Evolutionary conservation across 176 grass and related monocot species (phyloP), one percentile per base, ranked within the genome.

Genomic region (Avena atlantica): DNA sequence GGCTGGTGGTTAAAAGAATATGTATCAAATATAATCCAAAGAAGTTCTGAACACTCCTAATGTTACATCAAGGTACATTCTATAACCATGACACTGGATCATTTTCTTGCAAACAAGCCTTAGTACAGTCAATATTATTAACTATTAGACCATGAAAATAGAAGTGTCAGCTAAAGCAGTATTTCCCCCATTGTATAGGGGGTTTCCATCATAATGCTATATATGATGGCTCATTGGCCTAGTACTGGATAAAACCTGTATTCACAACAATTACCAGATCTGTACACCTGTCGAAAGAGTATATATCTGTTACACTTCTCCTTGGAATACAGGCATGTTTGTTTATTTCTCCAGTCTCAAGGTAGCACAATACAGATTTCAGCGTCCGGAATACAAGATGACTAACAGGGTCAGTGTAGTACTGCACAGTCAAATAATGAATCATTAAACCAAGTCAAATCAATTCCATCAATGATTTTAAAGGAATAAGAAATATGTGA

Each of bases 381-480:
- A 93, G 67, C 20, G 91, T 82, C n/a, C 85, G 91, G 79, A 93
- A 93, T 78, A 90, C 81, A 90, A 67, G 85, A 78, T 71, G 85
- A 78, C 76, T 87, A 25, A 70, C 70, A 29, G 91, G 91, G 72
- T 93, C 91, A 2, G 84, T 81, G 82, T 87, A 93, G n/a, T 87
- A 93, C 91, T 93, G 91, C 85, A 90, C 45, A 82, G 58, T 73
- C 11, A 89, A 20, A 66, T 19, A 62, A 85, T 57, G 15, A 74
- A 44, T 64, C 42, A 14, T 78, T 12, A 84, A 86, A 86, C 14
- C 36, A 49, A 69, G 89, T 86, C 11, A 89, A 86, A 57, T 49
- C 17, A 80, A 14, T 52, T 47, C 5, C 67, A 40, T 14, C 11
- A 36, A 52, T n/a, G 10, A 60, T 23, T 50, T 19, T 14, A 60